Evolutionary conservation across 495 filamentous ascomycete species (phyloP), one percentile per base, ranked within the genome.

Genomic region (Letharia lupina): DNA sequence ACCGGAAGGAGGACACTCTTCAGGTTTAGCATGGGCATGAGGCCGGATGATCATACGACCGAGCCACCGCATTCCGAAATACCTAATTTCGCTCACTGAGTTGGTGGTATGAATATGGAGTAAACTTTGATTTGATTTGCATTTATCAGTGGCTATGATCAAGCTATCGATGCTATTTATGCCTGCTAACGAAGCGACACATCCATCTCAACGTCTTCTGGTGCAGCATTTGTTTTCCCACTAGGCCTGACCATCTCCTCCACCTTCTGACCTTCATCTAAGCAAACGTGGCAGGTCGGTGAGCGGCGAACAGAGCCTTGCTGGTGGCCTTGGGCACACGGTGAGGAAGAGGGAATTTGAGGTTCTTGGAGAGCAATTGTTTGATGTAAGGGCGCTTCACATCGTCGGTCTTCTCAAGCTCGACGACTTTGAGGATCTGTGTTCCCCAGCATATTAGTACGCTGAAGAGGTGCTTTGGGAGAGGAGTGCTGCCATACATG

Each of bases 331-430:
- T 91, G 78, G 86, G 83, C 70, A 93, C 82, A 73, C 94, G 94
- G 85, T 98, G 94, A 74, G 94, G 94, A 72, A 98, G 90, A 77
- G 94, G 94, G 90, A 98, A 98, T 79, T 91, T 89, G 79, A 98
- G 89, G 79, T 89, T 78, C 88, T 96, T 96, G 79, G 82, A 80
- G 76, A 98, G 79, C 78, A 98, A 91, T 82, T 98, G 94, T 85
- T 90, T 93, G 87, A 98, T 93, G 87, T 98, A 98, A 70, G 95
- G 92, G 76, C 93, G 90, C 82, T 92, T 92, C 84, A 98, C 84
- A 76, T 91, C 90, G 67, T 90, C 89, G 76, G 79, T 83, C 84
- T 96, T 95, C 80, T 94, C 87, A 77, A 98, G 79, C 83, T 98
- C 95, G 73, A 96, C 91, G 72, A 98, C 94, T 81, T 92, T 93